Conservation (phyloP, 1,284 basidiomycete genomes). For the Malassezia arunalokei region DNA sequence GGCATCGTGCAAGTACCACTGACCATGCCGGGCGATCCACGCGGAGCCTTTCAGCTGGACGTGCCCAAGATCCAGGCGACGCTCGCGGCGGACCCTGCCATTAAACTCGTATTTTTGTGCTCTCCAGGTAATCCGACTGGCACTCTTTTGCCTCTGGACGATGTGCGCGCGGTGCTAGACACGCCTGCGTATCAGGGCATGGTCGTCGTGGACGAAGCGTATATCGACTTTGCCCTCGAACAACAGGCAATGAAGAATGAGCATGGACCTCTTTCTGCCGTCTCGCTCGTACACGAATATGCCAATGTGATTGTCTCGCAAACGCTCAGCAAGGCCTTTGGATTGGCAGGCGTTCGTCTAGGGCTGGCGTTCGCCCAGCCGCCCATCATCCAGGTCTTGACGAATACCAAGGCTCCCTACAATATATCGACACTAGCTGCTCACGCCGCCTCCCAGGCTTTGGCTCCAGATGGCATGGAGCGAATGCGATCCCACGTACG, state of each 20-base stretch:
- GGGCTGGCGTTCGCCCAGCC: constrained; percentile 83
- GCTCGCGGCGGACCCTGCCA: constrained; percentile 44
- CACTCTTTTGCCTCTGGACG: constrained; percentile 64
- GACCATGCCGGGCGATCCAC: constrained; percentile 52
- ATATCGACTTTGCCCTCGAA: constrained; percentile 70
- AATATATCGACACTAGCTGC: constrained; percentile 88
- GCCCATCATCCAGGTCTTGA: constrained; percentile 75
- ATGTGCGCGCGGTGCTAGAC: constrained; percentile 63
- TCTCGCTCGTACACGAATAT: constrained; percentile 61
- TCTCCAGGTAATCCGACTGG: constrained; percentile 97
- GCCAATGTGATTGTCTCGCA: constrained; percentile 86
- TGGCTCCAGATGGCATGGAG: constrained; percentile 57
- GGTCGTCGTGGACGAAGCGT: constrained; percentile 90
- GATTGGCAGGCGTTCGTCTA: constrained; percentile 81
- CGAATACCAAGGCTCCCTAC: constrained; percentile 95
- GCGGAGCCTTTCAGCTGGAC: constrained; percentile 63
- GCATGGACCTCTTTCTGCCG: constrained; percentile 48
- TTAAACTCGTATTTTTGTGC: constrained; percentile 88
- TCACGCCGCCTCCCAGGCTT: constrained; percentile 65
- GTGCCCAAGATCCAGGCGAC: constrained; percentile 23
- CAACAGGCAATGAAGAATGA: constrained; percentile 28
- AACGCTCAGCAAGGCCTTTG: constrained; percentile 90
- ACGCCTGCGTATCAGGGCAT: constrained; percentile 76
- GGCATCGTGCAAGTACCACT: constrained; percentile 69
- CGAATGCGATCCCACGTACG: constrained; percentile 59